These are phyloP conservation scores for Tolypocladium cylindrosporum DNA, from an alignment of 2,329 filamentous ascomycete genomes.

Conservation along the genomic window DNA sequence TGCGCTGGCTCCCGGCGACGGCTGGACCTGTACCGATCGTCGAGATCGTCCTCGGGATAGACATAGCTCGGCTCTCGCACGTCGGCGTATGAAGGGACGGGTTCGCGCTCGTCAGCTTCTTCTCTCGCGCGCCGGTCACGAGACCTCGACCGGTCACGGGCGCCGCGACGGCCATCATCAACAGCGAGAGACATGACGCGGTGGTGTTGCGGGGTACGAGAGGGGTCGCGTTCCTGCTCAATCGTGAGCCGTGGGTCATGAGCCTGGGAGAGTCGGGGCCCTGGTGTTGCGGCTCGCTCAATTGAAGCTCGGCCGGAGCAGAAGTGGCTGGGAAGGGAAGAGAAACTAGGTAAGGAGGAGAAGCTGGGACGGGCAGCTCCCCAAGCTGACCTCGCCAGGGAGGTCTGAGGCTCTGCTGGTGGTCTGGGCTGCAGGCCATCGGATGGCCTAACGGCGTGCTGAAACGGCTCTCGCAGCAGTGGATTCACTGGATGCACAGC, in stretches of 20 bases:
- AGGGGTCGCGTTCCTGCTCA: neutral
- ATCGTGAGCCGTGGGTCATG: too few species aligned
- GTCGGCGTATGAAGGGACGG: slow-evolving; percentile 24
- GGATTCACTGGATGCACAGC: neutral
- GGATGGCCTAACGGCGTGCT: neutral
- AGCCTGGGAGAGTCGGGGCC: neutral
- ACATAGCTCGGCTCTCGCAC: slow-evolving; percentile 31
- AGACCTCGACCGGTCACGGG: slow-evolving; percentile 38
- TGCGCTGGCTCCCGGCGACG: slow-evolving; percentile 22
- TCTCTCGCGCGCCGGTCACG: slow-evolving; percentile 22
- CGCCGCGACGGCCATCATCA: slow-evolving; percentile 32
- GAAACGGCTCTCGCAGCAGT: neutral
- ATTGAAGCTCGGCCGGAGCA: neutral
- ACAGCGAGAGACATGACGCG: slow-evolving; percentile 40
- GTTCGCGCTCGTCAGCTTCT: slow-evolving; percentile 18
- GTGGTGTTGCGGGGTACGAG: neutral
- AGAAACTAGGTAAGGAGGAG: neutral
- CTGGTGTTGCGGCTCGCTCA: neutral
- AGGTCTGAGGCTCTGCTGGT: neutral
- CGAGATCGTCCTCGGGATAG: slow-evolving; percentile 31
- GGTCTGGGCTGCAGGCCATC: neutral
- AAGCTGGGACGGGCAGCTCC: neutral
- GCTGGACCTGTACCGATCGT: slow-evolving; percentile 21
- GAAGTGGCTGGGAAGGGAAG: neutral
- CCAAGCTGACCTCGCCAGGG: neutral